Evolutionary conservation across 257 asterid genomes (phyloP), one percentile per base, ranked within the genome.

Genomic region (Leonotis leonurus): DNA sequence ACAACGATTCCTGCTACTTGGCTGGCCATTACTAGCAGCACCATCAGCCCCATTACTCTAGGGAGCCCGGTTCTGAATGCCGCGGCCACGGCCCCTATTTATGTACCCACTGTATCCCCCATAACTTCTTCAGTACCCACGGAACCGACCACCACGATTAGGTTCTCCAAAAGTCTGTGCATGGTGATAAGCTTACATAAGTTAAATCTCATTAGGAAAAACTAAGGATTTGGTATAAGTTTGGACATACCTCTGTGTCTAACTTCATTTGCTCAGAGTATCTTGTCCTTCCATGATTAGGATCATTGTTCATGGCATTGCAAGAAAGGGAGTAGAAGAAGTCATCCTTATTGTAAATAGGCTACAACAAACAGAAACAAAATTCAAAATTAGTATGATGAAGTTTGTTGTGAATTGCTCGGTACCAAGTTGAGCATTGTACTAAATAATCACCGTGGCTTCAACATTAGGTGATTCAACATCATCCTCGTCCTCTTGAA

Each of bases 191-290:
- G 17, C 17, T 27, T 10, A 62, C 17, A 60, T 72, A 40, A 82
- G 12, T 6, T 46, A 68, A 11, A 46, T 18, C 36, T 56, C 35
- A 40, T 48, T 44, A 8, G 8, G 39, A 2, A 59, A 64, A 41
- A 21, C 1, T 2, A 22, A 48, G 4, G 60, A 20, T 53, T 56
- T 6, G 2, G 46, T 20, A 32, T 51, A 10, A 45, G 55, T n/a
- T 2, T 5, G 41, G 27, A 6, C 37, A 50, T 82, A 93, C 99
- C 97, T 93, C 96, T 4, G 90, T 76, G 59, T 93, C 99, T 29
- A 87, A 64, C 94, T 89, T 93, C 88, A 83, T 80, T 75, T 87
- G 96, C 80, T 93, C 99, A 0, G 96, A 89, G 60, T 85, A 93
- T 75, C 95, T 81, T 17, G 94, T 45, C 22, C 99, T 83, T 66